Evolutionary conservation across 306 rosid genomes (phyloP).

Genomic region (Cicer arietinum): DNA sequence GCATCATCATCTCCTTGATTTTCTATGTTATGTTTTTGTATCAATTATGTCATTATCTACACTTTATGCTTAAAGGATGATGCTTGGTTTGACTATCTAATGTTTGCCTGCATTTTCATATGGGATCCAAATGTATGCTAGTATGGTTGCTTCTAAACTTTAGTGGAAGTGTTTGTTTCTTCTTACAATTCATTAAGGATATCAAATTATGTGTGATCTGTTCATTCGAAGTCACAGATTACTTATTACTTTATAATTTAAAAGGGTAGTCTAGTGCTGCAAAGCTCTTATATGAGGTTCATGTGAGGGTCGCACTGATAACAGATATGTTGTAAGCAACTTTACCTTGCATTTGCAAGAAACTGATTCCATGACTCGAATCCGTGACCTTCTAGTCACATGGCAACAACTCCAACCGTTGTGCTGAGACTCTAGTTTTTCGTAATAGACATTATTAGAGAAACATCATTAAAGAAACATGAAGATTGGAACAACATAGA

Average conservation of each 20-base stretch:
- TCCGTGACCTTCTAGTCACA: neutral
- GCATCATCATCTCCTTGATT: slow-evolving; percentile 27
- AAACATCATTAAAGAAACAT: neutral
- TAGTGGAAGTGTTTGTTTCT: slow-evolving; percentile 10
- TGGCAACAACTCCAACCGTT: neutral
- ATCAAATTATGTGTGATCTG: slow-evolving; percentile 11
- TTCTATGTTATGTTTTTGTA: neutral
- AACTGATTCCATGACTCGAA: neutral
- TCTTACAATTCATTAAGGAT: slow-evolving; percentile 1
- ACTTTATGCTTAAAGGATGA: slow-evolving; percentile 3
- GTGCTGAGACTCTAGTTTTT: slow-evolving; percentile 14
- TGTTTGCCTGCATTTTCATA: neutral
- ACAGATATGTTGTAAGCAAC: neutral
- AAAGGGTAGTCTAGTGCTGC: neutral
- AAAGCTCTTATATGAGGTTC: neutral
- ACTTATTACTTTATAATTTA: neutral
- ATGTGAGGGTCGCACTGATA: neutral
- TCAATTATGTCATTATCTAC: neutral
- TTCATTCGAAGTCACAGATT: slow-evolving; percentile 5
- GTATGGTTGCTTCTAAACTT: slow-evolving; percentile 24
- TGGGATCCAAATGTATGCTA: slow-evolving; percentile 16
- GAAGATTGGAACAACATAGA: slow-evolving; percentile 7
- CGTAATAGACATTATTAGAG: neutral
- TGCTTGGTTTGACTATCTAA: neutral
- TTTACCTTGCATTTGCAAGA: neutral